phyloP scores from a whole-genome alignment of 192 early-diverging fungal species.

The Linnemannia hyalina region DNA sequence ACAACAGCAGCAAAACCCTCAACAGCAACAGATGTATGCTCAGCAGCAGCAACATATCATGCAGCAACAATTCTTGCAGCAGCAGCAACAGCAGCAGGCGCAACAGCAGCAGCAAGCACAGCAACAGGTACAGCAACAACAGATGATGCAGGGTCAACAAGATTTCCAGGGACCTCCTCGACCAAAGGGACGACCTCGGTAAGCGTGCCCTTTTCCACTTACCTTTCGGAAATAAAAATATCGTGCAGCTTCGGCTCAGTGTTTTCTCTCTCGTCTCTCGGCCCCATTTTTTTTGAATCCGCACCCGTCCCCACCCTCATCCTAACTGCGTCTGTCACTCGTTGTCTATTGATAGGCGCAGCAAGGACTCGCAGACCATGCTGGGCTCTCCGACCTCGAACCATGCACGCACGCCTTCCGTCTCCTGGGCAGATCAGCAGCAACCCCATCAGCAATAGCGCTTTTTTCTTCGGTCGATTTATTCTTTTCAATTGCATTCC shows the following conservation, averaged over 20 bases:
- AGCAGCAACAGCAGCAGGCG: conserved; percentile 9
- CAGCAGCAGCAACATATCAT: conserved; percentile 27
- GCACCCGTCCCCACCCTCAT: background rate
- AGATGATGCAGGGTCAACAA: conserved; percentile 44
- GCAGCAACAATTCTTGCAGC: conserved; percentile 30
- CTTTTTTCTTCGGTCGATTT: background rate
- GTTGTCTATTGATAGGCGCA: conserved; percentile 24
- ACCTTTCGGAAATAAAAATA: background rate
- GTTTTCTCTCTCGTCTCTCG: background rate
- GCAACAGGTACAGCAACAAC: conserved; percentile 20
- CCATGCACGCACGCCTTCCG: conserved; percentile 38
- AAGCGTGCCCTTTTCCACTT: conserved; percentile 12
- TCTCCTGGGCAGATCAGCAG: conserved; percentile 53
- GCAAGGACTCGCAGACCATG: conserved; percentile 40
- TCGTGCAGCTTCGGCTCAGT: background rate
- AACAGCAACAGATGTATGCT: conserved; percentile 31
- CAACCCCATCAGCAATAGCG: conserved; percentile 13
- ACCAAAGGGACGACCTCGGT: conserved; percentile 56
- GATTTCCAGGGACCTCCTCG: conserved; percentile 46
- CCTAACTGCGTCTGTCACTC: background rate
- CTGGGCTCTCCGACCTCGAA: conserved; percentile 39
- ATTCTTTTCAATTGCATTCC: background rate
- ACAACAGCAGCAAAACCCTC: conserved; percentile 23
- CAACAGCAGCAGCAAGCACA: conserved; percentile 8
- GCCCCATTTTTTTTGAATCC: background rate